A percentile compares a stretch with the other conserved stretches of the same genome.
These are phyloP conservation scores for Acanthamoeba culbertsoni DNA, from an alignment of 208 protist species.

Conservation along the genomic window DNA sequence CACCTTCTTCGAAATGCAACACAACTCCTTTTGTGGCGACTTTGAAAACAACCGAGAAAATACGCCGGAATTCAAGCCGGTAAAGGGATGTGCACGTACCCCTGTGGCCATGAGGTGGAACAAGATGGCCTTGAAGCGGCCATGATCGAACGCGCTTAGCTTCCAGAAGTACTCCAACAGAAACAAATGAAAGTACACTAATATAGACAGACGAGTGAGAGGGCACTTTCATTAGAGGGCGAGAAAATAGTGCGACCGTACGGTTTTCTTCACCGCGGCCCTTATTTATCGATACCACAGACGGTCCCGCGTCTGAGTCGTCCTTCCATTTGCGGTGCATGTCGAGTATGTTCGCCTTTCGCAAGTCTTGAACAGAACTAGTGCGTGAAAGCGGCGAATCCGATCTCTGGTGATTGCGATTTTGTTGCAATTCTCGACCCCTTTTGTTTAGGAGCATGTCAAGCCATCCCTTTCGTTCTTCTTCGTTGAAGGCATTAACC, in stretches of 20 bases:
- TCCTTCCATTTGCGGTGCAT: not conserved
- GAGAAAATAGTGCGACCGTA: not conserved
- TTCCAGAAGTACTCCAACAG: slow-evolving; percentile 12
- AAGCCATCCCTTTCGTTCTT: not conserved
- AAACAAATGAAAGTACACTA: not conserved
- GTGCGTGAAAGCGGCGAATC: not conserved
- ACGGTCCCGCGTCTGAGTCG: not conserved
- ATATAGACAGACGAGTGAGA: not conserved
- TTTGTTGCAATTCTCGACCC: not conserved
- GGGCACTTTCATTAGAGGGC: not conserved
- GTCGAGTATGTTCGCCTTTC: too few relatives aligned
- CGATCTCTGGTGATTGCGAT: not conserved
- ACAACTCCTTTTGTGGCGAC: not conserved
- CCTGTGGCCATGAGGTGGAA: not conserved
- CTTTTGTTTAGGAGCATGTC: not conserved
- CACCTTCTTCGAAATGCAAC: not conserved
- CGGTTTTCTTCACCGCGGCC: not conserved
- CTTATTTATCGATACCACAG: not conserved
- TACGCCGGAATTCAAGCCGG: not conserved
- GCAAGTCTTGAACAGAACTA: not conserved
- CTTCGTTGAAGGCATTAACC: not conserved
- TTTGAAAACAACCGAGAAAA: not conserved
- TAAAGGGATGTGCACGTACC: not conserved
- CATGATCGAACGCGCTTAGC: not conserved
- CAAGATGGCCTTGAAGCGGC: not conserved